Evolutionary conservation across 352 stramenopile species (phyloP).

Genomic region (Pythium coloratum): DNA sequence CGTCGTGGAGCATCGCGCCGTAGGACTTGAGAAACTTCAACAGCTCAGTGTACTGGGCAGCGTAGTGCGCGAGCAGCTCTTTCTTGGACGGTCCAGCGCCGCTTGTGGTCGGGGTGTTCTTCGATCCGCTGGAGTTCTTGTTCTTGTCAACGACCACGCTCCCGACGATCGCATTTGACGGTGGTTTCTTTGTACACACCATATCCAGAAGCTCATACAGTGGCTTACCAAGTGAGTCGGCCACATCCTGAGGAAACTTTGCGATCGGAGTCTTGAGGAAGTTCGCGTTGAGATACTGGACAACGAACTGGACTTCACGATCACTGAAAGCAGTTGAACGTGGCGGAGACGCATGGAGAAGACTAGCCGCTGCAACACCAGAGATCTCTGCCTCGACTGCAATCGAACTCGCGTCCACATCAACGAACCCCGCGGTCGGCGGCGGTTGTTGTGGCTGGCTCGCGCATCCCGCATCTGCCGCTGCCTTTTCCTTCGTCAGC

Average conservation of each 20-base stretch:
- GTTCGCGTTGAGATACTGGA: constrained; percentile 88
- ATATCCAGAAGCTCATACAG: constrained; percentile 91
- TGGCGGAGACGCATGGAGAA: not conserved
- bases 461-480: not conserved
- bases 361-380: not conserved
- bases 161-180: constrained; percentile 31
- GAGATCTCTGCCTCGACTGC: not conserved
- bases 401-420: constrained; percentile 41
- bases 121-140: constrained; percentile 24
- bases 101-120: not conserved
- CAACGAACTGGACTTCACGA: constrained; percentile 57
- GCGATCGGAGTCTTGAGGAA: constrained; percentile 67
- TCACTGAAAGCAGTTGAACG: constrained; percentile 29
- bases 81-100: constrained; percentile 42
- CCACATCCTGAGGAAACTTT: constrained; percentile 78
- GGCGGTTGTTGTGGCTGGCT: not conserved
- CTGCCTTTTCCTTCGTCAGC: constrained; percentile 16
- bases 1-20: constrained; percentile 89
- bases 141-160: constrained; percentile 22
- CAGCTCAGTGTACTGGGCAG: constrained; percentile 81
- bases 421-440: constrained; percentile 41
- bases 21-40: constrained; percentile 92
- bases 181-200: constrained; percentile 87
- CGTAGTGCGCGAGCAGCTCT: constrained; percentile 55
- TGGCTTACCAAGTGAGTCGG: constrained; percentile 71